Conservation (phyloP, 352 stramenopile species). For the Globisporangium takayamanum region DNA sequence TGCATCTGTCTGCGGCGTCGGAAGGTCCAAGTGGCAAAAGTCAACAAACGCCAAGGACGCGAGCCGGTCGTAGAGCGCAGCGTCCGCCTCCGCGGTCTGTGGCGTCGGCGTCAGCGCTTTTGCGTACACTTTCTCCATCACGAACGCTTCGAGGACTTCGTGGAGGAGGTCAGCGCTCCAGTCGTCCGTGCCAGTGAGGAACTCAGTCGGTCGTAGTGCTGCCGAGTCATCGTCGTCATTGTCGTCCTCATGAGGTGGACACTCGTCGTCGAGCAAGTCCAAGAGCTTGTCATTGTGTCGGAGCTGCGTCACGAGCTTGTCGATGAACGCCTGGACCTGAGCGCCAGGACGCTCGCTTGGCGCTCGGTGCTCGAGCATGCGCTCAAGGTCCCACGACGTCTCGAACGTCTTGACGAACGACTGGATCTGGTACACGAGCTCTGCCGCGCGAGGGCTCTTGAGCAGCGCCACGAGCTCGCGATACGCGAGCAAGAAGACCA, state of each 20-base stretch:
- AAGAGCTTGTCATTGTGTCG: slow-evolving; percentile 29
- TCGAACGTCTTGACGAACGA: slow-evolving; percentile 63
- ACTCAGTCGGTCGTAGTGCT: slow-evolving; percentile 9
- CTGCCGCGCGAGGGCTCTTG: slow-evolving; percentile 50
- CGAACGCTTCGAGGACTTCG: slow-evolving; percentile 81
- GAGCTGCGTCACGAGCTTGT: slow-evolving; percentile 53
- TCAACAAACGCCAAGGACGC: slow-evolving; percentile 70
- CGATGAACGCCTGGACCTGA: slow-evolving; percentile 57
- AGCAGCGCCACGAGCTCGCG: slow-evolving; percentile 49
- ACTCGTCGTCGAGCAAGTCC: slow-evolving; percentile 6
- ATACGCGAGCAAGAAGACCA: slow-evolving; percentile 55
- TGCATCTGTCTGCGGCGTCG: slow-evolving; percentile 26
- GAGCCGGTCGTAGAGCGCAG: slow-evolving; percentile 54
- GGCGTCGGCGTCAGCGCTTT: slow-evolving; percentile 55
- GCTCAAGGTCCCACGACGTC: slow-evolving; percentile 35
- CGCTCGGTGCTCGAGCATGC: slow-evolving; percentile 35
- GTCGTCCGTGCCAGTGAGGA: slow-evolving; percentile 27
- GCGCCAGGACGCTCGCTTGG: slow-evolving; percentile 41
- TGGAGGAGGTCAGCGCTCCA: slow-evolving; percentile 43
- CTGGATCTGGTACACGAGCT: slow-evolving; percentile 78
- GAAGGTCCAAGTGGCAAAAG: slow-evolving; percentile 85
- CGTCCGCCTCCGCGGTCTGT: slow-evolving; percentile 39
- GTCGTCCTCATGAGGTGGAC: slow-evolving; percentile 15
- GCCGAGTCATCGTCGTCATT: not conserved
- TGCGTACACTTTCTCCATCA: slow-evolving; percentile 87